These are phyloP conservation scores for Pterocarpus macrocarpus DNA, from an alignment of 306 rosid genomes.

Conservation along the genomic window DNA sequence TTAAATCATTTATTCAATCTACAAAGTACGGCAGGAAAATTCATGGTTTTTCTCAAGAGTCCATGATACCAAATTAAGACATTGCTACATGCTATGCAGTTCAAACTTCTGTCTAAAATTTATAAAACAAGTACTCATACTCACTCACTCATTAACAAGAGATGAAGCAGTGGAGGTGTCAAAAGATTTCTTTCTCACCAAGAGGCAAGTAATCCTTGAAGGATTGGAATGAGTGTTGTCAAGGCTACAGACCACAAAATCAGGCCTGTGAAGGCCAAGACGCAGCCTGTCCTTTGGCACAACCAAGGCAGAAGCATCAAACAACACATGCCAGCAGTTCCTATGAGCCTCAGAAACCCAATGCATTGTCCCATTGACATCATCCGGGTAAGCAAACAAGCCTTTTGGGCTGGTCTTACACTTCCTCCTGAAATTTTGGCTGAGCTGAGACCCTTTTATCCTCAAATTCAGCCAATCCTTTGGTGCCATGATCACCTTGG, in stretches of 20 bases:
- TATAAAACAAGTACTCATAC: background rate
- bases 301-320: slow-evolving; percentile 78
- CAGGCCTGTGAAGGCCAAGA: slow-evolving; percentile 83
- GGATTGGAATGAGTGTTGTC: slow-evolving; percentile 76
- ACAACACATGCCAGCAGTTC: slow-evolving; percentile 89
- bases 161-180: slow-evolving; percentile 67
- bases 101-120: slow-evolving; percentile 8
- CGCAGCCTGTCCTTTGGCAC: slow-evolving; percentile 74
- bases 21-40: slow-evolving; percentile 39
- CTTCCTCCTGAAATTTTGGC: slow-evolving; percentile 86
- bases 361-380: slow-evolving; percentile 80
- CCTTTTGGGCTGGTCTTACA: slow-evolving; percentile 84
- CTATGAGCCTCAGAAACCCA: slow-evolving; percentile 95
- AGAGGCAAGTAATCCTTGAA: slow-evolving; percentile 80
- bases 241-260: slow-evolving; percentile 79
- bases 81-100: background rate
- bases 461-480: slow-evolving; percentile 81
- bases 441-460: slow-evolving; percentile 85
- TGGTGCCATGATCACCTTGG: slow-evolving; percentile 72
- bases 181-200: slow-evolving; percentile 83
- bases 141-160: slow-evolving; percentile 61
- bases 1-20: slow-evolving; percentile 46
- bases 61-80: slow-evolving; percentile 26
- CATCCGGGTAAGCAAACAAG: slow-evolving; percentile 78
- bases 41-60: background rate